These are phyloP conservation scores for Colletotrichum destructivum DNA, from an alignment of 2,329 filamentous ascomycete species.

Conservation along the genomic window DNA sequence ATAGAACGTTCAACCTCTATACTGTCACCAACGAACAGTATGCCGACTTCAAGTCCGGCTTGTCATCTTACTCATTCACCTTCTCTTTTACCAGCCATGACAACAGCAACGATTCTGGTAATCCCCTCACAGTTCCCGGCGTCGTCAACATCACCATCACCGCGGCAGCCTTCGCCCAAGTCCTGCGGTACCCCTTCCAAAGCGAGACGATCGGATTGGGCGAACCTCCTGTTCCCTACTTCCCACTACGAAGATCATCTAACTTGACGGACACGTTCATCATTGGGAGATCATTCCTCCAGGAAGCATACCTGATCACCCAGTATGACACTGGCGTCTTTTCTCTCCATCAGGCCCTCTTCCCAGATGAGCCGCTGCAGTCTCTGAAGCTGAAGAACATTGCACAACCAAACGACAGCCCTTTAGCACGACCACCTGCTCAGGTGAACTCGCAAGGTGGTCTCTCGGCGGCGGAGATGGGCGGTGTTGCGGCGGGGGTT, in stretches of 20 bases:
- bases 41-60: slow-evolving; percentile 57
- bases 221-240: slow-evolving; percentile 70
- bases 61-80: slow-evolving; percentile 65
- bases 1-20: slow-evolving; percentile 75
- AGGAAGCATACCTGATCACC: slow-evolving; percentile 75
- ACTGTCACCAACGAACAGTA: slow-evolving; percentile 73
- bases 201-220: slow-evolving; percentile 60
- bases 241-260: slow-evolving; percentile 72
- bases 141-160: slow-evolving; percentile 72
- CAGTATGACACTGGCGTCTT: slow-evolving; percentile 69
- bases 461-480: slow-evolving; percentile 59
- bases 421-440: slow-evolving; percentile 55
- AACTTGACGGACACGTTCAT: slow-evolving; percentile 65
- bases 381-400: slow-evolving; percentile 61
- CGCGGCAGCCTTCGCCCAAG: slow-evolving; percentile 64
- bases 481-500: slow-evolving; percentile 63
- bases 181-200: slow-evolving; percentile 65
- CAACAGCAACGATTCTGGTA: slow-evolving; percentile 67
- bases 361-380: slow-evolving; percentile 60
- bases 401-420: slow-evolving; percentile 60
- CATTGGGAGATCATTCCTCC: slow-evolving; percentile 78
- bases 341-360: slow-evolving; percentile 69
- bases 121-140: slow-evolving; percentile 63
- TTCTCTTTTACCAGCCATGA: slow-evolving; percentile 71
- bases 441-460: slow-evolving; percentile 40